These are phyloP conservation scores for Gossypium stocksii DNA, from an alignment of 345 rosid genomes.

Conservation along the genomic window DNA sequence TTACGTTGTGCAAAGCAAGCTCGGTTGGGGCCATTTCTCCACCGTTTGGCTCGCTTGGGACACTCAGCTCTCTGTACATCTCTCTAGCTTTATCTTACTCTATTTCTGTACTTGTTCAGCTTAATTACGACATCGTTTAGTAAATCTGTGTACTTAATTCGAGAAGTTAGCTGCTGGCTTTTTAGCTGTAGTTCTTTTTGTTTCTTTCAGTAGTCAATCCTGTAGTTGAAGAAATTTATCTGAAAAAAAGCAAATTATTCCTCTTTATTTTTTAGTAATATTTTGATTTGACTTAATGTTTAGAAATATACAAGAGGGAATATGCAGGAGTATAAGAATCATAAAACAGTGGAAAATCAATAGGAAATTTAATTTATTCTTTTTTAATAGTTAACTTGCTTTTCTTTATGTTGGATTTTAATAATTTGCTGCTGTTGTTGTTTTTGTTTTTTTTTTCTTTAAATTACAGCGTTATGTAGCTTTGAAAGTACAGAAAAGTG, in stretches of 20 bases:
- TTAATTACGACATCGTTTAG: background rate
- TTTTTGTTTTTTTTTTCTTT: background rate
- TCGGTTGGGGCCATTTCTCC: constrained; percentile 85
- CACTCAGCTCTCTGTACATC: constrained; percentile 38
- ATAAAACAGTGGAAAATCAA: background rate
- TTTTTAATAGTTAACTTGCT: background rate
- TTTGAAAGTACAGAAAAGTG: constrained; percentile 66
- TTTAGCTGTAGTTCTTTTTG: constrained; percentile 9
- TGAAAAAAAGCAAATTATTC: too few relatives aligned
- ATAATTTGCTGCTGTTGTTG: background rate
- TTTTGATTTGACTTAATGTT: background rate
- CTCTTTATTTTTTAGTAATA: background rate
- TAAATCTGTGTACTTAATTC: background rate
- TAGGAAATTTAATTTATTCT: background rate
- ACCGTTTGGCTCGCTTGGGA: constrained; percentile 89
- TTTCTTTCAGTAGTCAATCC: background rate
- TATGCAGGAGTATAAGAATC: background rate
- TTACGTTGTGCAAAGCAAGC: constrained; percentile 60
- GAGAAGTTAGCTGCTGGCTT: background rate
- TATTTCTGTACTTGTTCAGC: background rate
- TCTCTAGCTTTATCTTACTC: background rate
- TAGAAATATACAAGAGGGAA: background rate
- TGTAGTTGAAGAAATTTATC: background rate
- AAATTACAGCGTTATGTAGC: constrained; percentile 55
- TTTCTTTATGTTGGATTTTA: background rate